Evolutionary conservation across 176 grass and related monocot genomes (phyloP).

Genomic region (Echinochloa phyllopogon): DNA sequence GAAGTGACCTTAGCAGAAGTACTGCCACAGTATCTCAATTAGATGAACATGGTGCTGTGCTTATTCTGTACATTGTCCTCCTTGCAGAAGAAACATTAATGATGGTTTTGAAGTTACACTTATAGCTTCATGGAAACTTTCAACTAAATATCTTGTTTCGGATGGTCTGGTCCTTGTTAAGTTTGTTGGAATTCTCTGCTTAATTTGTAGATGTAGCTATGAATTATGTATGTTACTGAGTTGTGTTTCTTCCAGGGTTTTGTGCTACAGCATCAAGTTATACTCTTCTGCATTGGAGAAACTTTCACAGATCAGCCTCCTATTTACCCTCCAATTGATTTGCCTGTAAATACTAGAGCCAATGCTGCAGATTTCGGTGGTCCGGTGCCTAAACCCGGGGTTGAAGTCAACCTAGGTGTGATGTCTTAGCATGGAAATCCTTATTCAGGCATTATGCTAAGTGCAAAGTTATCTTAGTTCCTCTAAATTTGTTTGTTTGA

Average conservation of each 20-base stretch:
- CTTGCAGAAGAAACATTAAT: not conserved
- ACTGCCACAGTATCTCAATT: not conserved
- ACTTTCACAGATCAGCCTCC: slow-evolving; percentile 73
- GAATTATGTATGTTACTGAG: slow-evolving; percentile 30
- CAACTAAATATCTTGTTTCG: not conserved
- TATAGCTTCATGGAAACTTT: not conserved
- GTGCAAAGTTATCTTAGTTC: slow-evolving; percentile 19
- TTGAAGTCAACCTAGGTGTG: slow-evolving; percentile 86
- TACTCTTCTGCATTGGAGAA: slow-evolving; percentile 81
- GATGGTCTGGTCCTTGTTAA: not conserved
- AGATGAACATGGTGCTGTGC: not conserved
- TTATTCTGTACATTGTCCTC: not conserved
- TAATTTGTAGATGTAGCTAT: slow-evolving; percentile 20
- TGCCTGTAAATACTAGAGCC: slow-evolving; percentile 57
- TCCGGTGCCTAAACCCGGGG: slow-evolving; percentile 72
- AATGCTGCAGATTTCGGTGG: slow-evolving; percentile 59
- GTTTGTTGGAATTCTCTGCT: slow-evolving; percentile 19
- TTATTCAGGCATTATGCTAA: slow-evolving; percentile 30
- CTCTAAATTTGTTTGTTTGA: slow-evolving; percentile 32
- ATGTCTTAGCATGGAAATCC: slow-evolving; percentile 16
- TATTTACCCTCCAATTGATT: slow-evolving; percentile 54
- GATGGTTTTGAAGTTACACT: not conserved
- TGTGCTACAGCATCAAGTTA: slow-evolving; percentile 92
- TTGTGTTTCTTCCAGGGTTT: slow-evolving; percentile 73
- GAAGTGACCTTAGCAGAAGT: not conserved